Base-by-base conservation (phyloP, 192 early-diverging fungal genomes). In the Gorgonomyces haynaldii region DNA sequence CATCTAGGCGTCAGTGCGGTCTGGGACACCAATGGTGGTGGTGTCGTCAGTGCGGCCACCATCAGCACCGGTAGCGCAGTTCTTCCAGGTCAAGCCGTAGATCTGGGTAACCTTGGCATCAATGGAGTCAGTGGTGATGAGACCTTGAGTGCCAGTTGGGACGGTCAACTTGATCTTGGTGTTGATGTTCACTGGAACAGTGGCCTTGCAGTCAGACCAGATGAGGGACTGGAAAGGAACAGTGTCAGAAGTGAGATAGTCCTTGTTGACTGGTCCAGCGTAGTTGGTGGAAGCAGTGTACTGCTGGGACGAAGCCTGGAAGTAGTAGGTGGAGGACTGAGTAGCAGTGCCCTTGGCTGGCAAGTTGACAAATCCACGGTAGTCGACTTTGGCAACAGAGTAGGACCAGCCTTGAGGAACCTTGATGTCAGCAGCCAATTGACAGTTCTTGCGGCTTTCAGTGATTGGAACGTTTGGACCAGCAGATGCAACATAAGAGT, bases 171-270 rank as follows among this genome's bases (percentile, higher is more conserved):
- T 36, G 45, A 60, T 51, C 26, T 47, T 19, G 30, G 61, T 43
- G 42, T 60, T 63, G 56, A 63, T 53, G 29, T 60, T 61, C 17
- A 45, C 40, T 26, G 17, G 21, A n/a, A 24, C 27, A 30, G 49
- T 28, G 13, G 54, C 56, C 20, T 49, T 49, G 34, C 61, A 63
- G 10, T 38, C 28, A 21, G 56, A 60, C 61, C 61, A 63, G 20
- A 51, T 38, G 31, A 48, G 31, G 34, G 56, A 37, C 6, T 41
- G 43, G 16, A 59, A 41, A 15, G 19, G 42, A 28, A 60, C 44
- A 24, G 40, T 48, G 21, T 59, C 56, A 32, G 36, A 44, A 17
- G 51, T 37, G 0, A 9, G 9, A 38, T 62, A 62, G 21, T 29
- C 26, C 16, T 58, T 37, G 23, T 17, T 15, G 43, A 30, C 25